Evolutionary conservation across 805 yeast species (phyloP), one percentile per base, ranked within the genome.

Genomic region (Ogataea zsoltii): DNA sequence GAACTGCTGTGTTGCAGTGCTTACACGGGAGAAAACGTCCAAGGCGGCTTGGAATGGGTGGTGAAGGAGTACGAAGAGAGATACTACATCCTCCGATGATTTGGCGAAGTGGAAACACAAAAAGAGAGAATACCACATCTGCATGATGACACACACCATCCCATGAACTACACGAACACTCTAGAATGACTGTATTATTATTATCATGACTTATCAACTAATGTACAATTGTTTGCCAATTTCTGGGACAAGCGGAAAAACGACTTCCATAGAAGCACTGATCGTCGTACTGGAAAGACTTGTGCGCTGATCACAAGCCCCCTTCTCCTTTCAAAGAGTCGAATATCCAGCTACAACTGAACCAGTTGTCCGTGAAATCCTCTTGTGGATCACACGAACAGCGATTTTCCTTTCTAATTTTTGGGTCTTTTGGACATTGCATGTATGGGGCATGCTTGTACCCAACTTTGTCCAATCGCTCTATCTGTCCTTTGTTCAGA

Each of bases 371-470:
- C 13, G 91, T 82, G 68, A 86, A 83, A 66, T 86, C 95, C 10
- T 78, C 74, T 9, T 68, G 63, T 39, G 84, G 83, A 55, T 84
- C 72, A 68, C 97, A 89, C 31, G 79, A 73, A 72, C 97, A 89
- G 57, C 73, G 80, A 51, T 77, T 72, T 34, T 71, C 65, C 38
- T 66, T 48, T 58, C 88, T 75, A 25, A 76, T 69, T n/a, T 67
- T 67, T 37, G 72, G 69, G 55, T 83, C 80, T 41, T 78, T 67
- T 1, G 96, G 96, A 72, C 95, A 86, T 81, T 82, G 82, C 53
- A 76, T 67, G 75, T 82, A 88, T 12, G 96, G 96, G 26, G 74
- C 80, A 66, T 88, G 96, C 65, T 58, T 81, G 65, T 88, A 88
- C 21, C 96, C 96, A 45, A 88, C 74, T 54, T 87, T 90, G 43